A percentile compares a stretch with the other conserved stretches of the same genome.
Conservation (phyloP, 805 yeast genomes). For the Metschnikowia aberdeeniae region DNA sequence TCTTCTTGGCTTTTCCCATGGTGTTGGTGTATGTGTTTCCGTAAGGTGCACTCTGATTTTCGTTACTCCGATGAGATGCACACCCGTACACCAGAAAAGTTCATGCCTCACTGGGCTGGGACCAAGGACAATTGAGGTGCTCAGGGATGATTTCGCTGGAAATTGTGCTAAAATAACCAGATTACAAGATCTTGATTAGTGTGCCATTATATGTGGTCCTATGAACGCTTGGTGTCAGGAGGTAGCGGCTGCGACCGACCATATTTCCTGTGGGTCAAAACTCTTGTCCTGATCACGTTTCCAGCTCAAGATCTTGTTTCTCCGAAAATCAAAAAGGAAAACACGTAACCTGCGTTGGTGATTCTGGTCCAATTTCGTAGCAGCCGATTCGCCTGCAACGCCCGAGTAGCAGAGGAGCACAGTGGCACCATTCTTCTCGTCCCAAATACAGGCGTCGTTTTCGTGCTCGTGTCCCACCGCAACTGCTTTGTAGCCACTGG, state of each 20-base stretch:
- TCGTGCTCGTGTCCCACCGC: conserved; percentile 44
- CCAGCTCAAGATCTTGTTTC: conserved; percentile 32
- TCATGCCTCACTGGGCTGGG: neutral
- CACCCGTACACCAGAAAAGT: conserved; percentile 16
- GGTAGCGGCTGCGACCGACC: conserved; percentile 10
- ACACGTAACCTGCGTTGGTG: conserved; percentile 32
- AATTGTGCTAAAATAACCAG: no score
- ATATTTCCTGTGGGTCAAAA: conserved; percentile 16
- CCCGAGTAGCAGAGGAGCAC: conserved; percentile 40
- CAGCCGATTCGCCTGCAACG: conserved; percentile 36
- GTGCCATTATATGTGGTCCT: neutral
- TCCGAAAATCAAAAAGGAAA: conserved; percentile 29
- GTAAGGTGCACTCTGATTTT: neutral
- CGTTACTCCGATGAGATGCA: conserved; percentile 1
- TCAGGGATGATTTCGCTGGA: neutral
- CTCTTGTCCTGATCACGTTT: conserved; percentile 23
- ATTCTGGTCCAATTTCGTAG: conserved; percentile 22
- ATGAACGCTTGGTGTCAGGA: neutral
- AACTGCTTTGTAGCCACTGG: conserved; percentile 34
- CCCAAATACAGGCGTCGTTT: conserved; percentile 39
- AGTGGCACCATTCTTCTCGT: conserved; percentile 14
- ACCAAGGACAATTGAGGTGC: no score
- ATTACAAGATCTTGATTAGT: no score
- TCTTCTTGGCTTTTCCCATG: conserved; percentile 97
- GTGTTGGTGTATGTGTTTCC: neutral